These are phyloP conservation scores for Zoysia matrella DNA, from an alignment of 202 grass and related monocot genomes.

Conservation along the genomic window DNA sequence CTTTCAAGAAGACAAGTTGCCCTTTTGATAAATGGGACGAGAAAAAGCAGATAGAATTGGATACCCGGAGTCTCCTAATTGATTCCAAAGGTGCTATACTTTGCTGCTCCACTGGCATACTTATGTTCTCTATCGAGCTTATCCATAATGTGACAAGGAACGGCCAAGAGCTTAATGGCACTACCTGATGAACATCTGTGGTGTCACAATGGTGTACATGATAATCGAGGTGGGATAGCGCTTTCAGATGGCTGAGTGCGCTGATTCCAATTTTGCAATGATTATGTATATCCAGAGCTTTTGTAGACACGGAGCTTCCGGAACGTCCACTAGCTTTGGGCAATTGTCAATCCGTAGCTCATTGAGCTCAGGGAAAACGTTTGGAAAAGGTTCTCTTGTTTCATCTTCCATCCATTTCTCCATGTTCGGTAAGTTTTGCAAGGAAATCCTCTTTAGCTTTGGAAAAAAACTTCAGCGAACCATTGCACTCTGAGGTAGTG, in stretches of 20 bases:
- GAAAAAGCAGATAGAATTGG: not conserved
- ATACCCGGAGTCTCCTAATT: not conserved
- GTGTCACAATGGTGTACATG: not conserved
- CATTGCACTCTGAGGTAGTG: not conserved
- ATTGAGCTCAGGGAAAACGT: not conserved
- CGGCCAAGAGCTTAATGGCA: not conserved
- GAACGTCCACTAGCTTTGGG: constrained; percentile 12
- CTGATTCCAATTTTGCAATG: not conserved
- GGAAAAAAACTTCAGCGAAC: not conserved
- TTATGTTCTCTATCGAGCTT: not conserved
- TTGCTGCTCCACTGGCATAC: not conserved
- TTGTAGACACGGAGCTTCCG: not conserved
- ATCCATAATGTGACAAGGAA: not conserved
- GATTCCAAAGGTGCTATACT: not conserved
- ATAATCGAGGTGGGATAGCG: not conserved
- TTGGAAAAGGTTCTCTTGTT: not conserved
- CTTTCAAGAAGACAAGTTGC: not conserved
- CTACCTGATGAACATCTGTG: not conserved
- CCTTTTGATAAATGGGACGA: not conserved
- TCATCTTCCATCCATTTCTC: not conserved
- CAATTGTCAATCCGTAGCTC: not conserved
- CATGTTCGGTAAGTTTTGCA: not conserved
- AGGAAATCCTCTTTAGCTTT: not conserved
- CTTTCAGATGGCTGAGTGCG: not conserved
- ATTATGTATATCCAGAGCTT: not conserved